Conservation (phyloP, 2,329 filamentous ascomycete species). For the Mycocentrospora acerina region DNA sequence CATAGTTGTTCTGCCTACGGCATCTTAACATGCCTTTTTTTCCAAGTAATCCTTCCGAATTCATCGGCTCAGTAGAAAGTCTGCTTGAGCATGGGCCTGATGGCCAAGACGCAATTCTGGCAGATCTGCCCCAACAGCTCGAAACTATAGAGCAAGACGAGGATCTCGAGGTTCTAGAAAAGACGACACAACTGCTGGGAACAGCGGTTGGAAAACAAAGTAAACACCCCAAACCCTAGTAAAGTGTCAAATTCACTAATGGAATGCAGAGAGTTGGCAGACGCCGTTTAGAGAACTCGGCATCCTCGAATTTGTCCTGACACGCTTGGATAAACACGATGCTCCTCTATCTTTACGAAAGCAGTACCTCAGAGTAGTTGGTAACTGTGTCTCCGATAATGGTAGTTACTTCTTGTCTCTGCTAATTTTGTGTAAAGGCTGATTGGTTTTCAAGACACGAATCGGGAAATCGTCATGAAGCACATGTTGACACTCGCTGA, state of each 20-base stretch:
- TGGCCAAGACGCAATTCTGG: conserved; percentile 16
- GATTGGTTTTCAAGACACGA: conserved; percentile 30
- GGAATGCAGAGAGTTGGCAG: conserved; percentile 31
- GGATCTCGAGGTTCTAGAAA: conserved; percentile 14
- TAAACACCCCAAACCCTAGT: conserved; percentile 8
- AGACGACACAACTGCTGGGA: conserved; percentile 28
- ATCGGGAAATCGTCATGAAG: conserved; percentile 30
- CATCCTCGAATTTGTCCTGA: conserved; percentile 30
- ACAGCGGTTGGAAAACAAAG: conserved; percentile 37
- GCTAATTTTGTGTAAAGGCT: conserved; percentile 4
- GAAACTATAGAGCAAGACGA: conserved; percentile 9
- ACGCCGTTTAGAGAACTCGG: conserved; percentile 26
- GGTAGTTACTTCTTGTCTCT: conserved; percentile 16
- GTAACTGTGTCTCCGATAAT: conserved; percentile 42
- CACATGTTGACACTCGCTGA: conserved; percentile 28
- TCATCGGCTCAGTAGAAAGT: conserved; percentile 17
- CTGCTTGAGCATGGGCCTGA: conserved; percentile 17
- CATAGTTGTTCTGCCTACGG: conserved; percentile 4
- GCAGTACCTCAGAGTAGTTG: conserved; percentile 41
- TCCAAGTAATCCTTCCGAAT: conserved; percentile 17
- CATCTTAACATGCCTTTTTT: conserved; percentile 16
- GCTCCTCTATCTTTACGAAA: conserved; percentile 24
- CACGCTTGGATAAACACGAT: conserved; percentile 22
- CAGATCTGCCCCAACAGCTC: conserved; percentile 17
- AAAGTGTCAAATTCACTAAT: conserved; percentile 22